Base-by-base conservation (phyloP, 1,139 yeast genomes). In the Blastobotrys capitulatus region DNA sequence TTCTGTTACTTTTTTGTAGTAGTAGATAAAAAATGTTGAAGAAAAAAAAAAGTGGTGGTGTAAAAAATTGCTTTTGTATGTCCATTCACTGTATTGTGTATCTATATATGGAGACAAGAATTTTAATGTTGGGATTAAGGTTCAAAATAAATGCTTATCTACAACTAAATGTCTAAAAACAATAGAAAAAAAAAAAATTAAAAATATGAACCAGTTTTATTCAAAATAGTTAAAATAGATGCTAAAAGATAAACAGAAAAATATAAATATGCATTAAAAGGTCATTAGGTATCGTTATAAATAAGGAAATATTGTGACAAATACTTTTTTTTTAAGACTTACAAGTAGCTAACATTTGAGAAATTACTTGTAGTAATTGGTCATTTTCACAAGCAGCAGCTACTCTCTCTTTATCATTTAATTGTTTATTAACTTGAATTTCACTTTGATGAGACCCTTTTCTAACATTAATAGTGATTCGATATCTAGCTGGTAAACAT, bases 361-460 rank as follows among this genome's bases (percentile, higher is more conserved):
- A 85, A 44, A 94, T 86, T 16, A 94, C 98, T 31, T 81, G 78
- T 51, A 90, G 71, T 42, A 94, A 73, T 69, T 94, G 98, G 52
- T 87, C 96, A 60, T 94, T 94, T 62, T 94, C 98, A 68, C 97
- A 90, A 0, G 99, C 99, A 16, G 98, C 98, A 26, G 97, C 96
- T 0, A 92, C 97, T 55, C 99, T 75, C 67, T 94, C 99, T 69
- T 94, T 94, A 65, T 94, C 99, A 64, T 92, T 92, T 55, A 94
- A 77, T 68, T 94, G 99, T 63, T 92, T 90, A 67, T 94, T 94
- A 29, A 94, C 98, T 62, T 92, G 98, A 57, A 79, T 80, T 64
- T 94, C 98, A 60, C 95, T 86, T 66, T 92, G 97, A 65, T 94
- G 99, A 1, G 96, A 80, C 0, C 97, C 97, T 59, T 87, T 87